Base-by-base conservation (phyloP, 2,329 filamentous ascomycete species). In the Ophiostoma tasmaniense region DNA sequence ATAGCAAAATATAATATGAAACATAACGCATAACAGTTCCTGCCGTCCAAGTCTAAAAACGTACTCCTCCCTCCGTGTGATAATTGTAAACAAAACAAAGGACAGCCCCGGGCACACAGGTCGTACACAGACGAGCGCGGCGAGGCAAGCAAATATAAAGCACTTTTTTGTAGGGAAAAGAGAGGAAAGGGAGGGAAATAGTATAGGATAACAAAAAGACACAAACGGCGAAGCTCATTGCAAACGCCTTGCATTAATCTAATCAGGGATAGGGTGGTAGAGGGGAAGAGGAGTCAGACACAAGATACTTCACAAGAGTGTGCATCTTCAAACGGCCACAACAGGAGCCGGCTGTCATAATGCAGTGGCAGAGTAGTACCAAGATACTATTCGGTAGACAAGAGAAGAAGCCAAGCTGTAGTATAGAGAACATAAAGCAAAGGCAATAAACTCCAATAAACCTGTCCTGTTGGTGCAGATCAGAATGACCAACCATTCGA, bases 21-120 rank as follows among this genome's bases (percentile, higher is more conserved):
- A 61, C 25, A 33, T 13, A 62, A 7, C 37, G 7, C 33, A 64
- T 22, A 64, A 37, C n/a, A 64, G 25, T 22, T 20, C 61, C 33
- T 64, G 59, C 59, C 30, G 13, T 64, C 61, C 61, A 39, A 37
- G 33, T 64, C 61, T 64, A 64, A 62, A 22, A 64, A 22, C 61
- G 11, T 37, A 64, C 30, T 37, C 59, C 59, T 64, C n/a, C 59
- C 30, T 62, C 59, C 3, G 25, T 39, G 11, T 39, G 14, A 13
- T 14, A 39, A 33, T 33, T 6, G 37, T 39, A 39, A 17, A 33
- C 17, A 64, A 37, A 37, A 37, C n/a, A 39, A 64, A 35, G 13
- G 2, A 37, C 20, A 62, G 30, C 28, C 20, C n/a, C 20, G 14
- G 37, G 25, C 20, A 64, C 35, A 30, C 8, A 35, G 14, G 14